Evolutionary conservation across 352 stramenopile genomes (phyloP), one percentile per base, ranked within the genome.

Genomic region (Phytophthora meadii): DNA sequence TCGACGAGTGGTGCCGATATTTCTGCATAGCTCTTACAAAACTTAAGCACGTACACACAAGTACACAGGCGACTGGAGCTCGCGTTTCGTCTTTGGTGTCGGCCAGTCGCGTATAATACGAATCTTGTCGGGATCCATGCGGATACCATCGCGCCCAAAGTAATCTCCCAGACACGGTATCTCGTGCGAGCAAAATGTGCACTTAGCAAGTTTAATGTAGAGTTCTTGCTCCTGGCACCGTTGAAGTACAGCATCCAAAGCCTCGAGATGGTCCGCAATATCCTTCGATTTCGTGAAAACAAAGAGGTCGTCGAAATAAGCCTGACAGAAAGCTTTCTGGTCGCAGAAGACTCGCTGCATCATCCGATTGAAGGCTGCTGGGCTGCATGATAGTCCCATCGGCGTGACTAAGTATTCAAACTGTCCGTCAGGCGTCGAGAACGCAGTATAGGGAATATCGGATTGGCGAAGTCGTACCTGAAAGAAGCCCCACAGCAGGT

Each of bases 41-140:
- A 74, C 22, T 65, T 62, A 27, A 62, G 17, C 10, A 71, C 51
- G 14, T 68, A 71, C 4, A 53, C 60, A 12, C 58, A 66, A 15
- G 61, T 68, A 1, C 53, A 64, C 6, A 68, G n/a, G 5, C 0
- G 41, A 68, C 25, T 72, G 56, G 11, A 70, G 5, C 7, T 72
- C 34, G 6, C 47, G 37, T 32, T 74, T 71, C 5, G 45, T 67
- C 15, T 7, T 19, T 27, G 52, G 51, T n/a, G 44, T 24, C 1
- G 48, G 52, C 45, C 56, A 66, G 17, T 60, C 37, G 8, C 25
- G 22, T 10, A 64, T 74, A 11, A 17, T 14, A 17, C 52, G 28
- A 25, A 60, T 22, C 19, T 76, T 79, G 12, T 17, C 28, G 1
- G 55, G 62, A 32, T 67, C 68, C 34, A 71, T 59, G 0, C 58